phyloP scores from a whole-genome alignment of 1,139 yeast species.

The Williopsis jadinii region DNA sequence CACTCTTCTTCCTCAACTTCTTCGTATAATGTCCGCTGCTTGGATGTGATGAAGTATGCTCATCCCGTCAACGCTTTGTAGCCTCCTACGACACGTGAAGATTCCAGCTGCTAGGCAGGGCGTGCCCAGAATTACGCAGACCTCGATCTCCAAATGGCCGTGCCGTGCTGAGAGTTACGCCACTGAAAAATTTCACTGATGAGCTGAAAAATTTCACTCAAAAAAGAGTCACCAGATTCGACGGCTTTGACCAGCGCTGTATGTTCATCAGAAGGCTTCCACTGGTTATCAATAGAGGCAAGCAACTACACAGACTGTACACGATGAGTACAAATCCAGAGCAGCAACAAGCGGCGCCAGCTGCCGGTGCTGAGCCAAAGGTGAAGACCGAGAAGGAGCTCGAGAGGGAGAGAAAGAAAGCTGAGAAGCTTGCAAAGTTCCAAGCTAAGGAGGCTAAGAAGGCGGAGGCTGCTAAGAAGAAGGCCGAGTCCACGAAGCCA shows the following conservation, averaged over 20 bases:
- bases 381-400: constrained; percentile 68
- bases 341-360: neutral
- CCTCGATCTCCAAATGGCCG: too few relatives aligned
- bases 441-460: constrained; percentile 88
- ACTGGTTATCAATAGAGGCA: constrained; percentile 1
- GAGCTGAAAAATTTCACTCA: neutral
- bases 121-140: too few relatives aligned
- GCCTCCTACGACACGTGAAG: too few relatives aligned
- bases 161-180: too few relatives aligned
- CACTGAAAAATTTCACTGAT: too few relatives aligned
- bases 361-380: constrained; percentile 10
- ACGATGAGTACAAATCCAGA: constrained; percentile 1
- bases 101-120: too few relatives aligned
- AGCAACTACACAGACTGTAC: neutral
- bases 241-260: neutral
- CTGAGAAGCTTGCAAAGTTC: constrained; percentile 89
- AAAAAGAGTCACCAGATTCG: constrained; percentile 1
- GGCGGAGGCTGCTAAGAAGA: constrained; percentile 31
- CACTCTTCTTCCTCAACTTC: too few relatives aligned
- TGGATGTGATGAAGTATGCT: too few relatives aligned
- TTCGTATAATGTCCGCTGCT: too few relatives aligned
- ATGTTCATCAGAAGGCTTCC: constrained; percentile 3
- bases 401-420: constrained; percentile 93
- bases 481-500: constrained; percentile 40
- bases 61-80: too few relatives aligned